Conservation (phyloP, 139 green algal genomes). For the Microglena sp. region DNA sequence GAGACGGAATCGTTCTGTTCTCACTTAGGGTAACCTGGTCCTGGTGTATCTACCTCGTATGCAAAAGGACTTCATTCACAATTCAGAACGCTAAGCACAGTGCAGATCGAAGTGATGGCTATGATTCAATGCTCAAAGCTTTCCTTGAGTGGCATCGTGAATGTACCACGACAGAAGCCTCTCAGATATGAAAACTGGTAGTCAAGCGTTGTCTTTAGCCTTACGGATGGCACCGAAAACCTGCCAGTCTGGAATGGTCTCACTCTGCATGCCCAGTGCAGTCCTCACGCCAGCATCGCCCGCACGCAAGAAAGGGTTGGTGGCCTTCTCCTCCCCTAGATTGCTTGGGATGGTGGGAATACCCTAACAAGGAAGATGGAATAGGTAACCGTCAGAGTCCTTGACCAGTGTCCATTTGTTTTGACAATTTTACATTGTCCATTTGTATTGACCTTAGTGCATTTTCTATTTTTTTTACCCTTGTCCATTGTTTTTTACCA, state of each 20-base stretch:
- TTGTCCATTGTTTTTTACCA: no score
- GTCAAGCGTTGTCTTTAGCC: slow-evolving; percentile 70
- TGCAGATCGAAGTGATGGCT: no score
- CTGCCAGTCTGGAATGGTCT: slow-evolving; percentile 31
- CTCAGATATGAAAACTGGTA: no score
- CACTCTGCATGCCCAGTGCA: slow-evolving; percentile 37
- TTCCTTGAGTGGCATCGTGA: no score
- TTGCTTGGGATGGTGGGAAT: slow-evolving; percentile 65
- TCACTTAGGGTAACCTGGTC: no score
- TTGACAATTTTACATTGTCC: neutral
- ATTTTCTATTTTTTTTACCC: no score
- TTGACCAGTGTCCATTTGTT: neutral
- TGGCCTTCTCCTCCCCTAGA: slow-evolving; percentile 69
- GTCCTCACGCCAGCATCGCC: slow-evolving; percentile 42
- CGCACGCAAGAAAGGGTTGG: slow-evolving; percentile 84
- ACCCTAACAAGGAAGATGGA: slow-evolving; percentile 20
- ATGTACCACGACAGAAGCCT: no score
- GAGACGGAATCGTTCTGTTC: no score
- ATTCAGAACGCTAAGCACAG: no score
- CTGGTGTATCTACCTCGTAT: no score
- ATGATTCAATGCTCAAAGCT: no score
- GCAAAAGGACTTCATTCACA: no score
- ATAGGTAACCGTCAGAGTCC: neutral
- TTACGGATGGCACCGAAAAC: slow-evolving; percentile 62
- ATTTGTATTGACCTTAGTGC: neutral